Conservation (phyloP, 371 early-diverging fungal species). For the Actinomortierella wolfii region DNA sequence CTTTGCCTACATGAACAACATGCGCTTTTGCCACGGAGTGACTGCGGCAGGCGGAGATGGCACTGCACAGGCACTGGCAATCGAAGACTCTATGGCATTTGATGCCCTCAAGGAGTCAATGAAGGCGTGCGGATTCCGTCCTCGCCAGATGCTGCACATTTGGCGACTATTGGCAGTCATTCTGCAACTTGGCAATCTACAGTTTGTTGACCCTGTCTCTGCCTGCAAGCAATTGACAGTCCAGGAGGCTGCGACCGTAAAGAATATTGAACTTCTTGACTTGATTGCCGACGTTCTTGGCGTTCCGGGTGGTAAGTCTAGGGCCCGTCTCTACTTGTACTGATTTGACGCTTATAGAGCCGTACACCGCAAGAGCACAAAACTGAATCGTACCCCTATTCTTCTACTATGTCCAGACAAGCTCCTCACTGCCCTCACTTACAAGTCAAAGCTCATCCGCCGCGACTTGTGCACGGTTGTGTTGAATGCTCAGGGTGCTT, state of each 20-base stretch:
- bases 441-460: constrained; percentile 69
- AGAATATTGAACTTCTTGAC: constrained; percentile 71
- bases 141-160: constrained; percentile 68
- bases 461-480: constrained; percentile 88
- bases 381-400: too few relatives aligned
- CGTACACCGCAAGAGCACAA: too few relatives aligned
- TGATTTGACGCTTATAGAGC: too few relatives aligned
- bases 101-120: constrained; percentile 75
- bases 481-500: constrained; percentile 77
- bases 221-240: constrained; percentile 29
- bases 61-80: constrained; percentile 46
- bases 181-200: constrained; percentile 78
- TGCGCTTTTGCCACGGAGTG: constrained; percentile 9
- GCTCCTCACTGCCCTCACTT: constrained; percentile 58
- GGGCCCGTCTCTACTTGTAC: constrained; percentile 37
- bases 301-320: constrained; percentile 70
- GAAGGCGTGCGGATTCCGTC: constrained; percentile 77
- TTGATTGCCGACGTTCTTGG: constrained; percentile 82
- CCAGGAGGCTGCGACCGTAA: constrained; percentile 65
- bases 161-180: constrained; percentile 78
- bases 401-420: constrained; percentile 42
- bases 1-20: constrained; percentile 46
- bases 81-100: constrained; percentile 57
- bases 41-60: constrained; percentile 20
- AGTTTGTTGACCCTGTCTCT: constrained; percentile 59